Evolutionary conservation across 176 grass and related monocot genomes (phyloP).

Genomic region (Dactylis glomerata): DNA sequence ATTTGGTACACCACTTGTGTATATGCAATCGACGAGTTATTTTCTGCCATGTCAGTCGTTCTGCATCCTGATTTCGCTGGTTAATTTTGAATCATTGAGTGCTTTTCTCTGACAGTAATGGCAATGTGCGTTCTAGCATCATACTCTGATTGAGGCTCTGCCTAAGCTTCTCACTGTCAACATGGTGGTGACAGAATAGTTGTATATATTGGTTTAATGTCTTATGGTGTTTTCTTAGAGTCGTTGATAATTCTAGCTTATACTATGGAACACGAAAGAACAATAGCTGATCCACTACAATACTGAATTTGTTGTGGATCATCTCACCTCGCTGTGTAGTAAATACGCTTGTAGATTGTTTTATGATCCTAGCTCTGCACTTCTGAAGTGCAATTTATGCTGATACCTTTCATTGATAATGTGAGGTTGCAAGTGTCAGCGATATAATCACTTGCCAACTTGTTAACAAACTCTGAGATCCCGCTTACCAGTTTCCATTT

Average conservation of each 20-base stretch:
- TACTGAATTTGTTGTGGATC: background rate
- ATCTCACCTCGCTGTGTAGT: background rate
- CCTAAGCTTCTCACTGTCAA: background rate
- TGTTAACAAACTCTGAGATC: background rate
- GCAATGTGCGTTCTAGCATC: background rate
- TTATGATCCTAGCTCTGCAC: background rate
- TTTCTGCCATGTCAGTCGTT: too few relatives aligned
- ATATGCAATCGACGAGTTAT: too few relatives aligned
- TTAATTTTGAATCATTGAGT: background rate
- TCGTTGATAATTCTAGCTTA: background rate
- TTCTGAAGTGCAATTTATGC: background rate
- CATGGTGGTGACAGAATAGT: background rate
- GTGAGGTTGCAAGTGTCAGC: background rate
- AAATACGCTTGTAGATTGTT: constrained; percentile 7
- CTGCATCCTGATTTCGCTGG: too few relatives aligned
- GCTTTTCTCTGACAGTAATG: background rate
- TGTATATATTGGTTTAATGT: background rate
- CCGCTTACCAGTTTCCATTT: constrained; percentile 10
- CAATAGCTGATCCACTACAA: background rate
- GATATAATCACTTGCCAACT: background rate
- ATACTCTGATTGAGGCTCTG: background rate
- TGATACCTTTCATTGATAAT: background rate
- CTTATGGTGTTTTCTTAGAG: background rate
- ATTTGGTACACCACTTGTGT: too few relatives aligned
- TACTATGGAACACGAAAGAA: background rate